Evolutionary conservation across 2,329 filamentous ascomycete genomes (phyloP).

Genomic region (Lasiodiplodia hormozganensis): DNA sequence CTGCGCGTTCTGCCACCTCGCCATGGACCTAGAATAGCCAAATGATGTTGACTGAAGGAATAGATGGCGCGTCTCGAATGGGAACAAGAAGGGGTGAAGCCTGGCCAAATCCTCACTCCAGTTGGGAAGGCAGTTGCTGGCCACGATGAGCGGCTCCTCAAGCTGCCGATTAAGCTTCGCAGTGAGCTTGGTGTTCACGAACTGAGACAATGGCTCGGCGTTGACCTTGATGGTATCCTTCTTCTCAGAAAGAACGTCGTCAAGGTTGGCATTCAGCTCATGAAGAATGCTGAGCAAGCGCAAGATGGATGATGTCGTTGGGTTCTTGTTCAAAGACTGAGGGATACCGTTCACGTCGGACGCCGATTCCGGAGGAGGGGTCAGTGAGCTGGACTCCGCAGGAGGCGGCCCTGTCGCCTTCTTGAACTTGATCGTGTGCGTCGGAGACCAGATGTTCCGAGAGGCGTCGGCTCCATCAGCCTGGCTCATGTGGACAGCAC

Average conservation of each 20-base stretch:
- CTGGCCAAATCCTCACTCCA: conserved; percentile 97
- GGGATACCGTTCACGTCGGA: conserved; percentile 70
- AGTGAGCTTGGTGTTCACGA: conserved; percentile 98
- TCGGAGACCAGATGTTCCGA: conserved; percentile 85
- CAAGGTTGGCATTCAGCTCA: conserved; percentile 89
- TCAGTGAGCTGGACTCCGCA: conserved; percentile 71
- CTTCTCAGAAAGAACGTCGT: conserved; percentile 84
- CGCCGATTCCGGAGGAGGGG: conserved; percentile 56
- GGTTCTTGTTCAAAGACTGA: conserved; percentile 80
- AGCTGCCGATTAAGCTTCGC: conserved; percentile 97
- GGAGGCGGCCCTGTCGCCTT: conserved; percentile 84
- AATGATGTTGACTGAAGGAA: conserved; percentile 99
- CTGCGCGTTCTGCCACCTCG: conserved; percentile 93
- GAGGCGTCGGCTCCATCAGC: conserved; percentile 68
- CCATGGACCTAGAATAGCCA: conserved; percentile 96
- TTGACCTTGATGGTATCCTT: conserved; percentile 74
- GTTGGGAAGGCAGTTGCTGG: conserved; percentile 91
- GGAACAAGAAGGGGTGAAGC: conserved; percentile 94
- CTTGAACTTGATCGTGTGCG: conserved; percentile 91
- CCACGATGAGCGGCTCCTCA: conserved; percentile 95
- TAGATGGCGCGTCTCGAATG: conserved; percentile 94
- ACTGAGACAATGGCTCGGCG: conserved; percentile 85
- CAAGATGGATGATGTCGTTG: conserved; percentile 85
- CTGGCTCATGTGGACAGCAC: conserved; percentile 74
- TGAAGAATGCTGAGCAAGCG: conserved; percentile 89